These are phyloP conservation scores for Eremochloa ophiuroides DNA, from an alignment of 176 grass and related monocot species.

Conservation along the genomic window DNA sequence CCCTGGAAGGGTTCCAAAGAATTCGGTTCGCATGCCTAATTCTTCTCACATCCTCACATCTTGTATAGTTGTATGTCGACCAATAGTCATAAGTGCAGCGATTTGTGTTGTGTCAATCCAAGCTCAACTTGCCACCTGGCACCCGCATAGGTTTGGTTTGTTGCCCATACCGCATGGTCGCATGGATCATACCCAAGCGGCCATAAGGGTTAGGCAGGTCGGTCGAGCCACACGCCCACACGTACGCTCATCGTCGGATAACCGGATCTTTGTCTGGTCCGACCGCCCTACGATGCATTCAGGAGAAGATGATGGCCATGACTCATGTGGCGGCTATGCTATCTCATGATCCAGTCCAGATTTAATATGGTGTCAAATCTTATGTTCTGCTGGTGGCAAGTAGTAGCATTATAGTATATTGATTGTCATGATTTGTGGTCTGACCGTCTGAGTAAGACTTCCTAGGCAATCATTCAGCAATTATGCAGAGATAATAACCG, in stretches of 20 bases:
- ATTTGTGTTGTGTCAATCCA: neutral
- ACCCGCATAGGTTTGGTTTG: neutral
- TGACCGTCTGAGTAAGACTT: neutral
- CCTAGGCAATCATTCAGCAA: neutral
- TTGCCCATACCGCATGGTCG: conserved; percentile 2
- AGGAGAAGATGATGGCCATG: neutral
- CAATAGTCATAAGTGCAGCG: neutral
- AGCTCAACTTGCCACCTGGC: neutral
- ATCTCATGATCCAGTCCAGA: neutral
- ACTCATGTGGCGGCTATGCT: neutral
- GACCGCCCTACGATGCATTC: neutral
- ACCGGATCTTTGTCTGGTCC: neutral
- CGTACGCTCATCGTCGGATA: neutral
- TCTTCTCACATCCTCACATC: neutral
- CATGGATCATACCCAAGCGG: neutral
- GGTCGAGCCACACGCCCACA: neutral
- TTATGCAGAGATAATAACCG: neutral
- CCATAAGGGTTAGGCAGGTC: neutral
- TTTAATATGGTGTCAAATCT: neutral
- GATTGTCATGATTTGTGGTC: neutral
- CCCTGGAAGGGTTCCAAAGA: neutral
- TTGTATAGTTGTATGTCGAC: neutral
- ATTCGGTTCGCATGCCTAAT: neutral
- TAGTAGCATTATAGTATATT: neutral
- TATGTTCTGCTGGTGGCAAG: neutral